phyloP scores from a whole-genome alignment of 2,329 filamentous ascomycete species.

The Stagonosporopsis rhizophila region DNA sequence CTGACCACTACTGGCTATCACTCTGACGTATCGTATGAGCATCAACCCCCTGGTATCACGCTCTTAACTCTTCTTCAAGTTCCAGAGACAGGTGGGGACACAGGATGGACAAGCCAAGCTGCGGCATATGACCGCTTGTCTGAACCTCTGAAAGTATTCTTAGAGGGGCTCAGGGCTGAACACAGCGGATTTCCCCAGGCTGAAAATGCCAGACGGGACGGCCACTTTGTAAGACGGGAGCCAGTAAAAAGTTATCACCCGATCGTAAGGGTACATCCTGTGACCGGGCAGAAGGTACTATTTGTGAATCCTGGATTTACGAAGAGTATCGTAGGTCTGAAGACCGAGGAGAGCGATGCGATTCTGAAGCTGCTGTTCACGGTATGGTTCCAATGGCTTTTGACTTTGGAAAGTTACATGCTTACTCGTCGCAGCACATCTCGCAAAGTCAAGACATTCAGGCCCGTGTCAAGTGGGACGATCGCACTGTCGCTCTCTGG shows the following conservation, averaged over 20 bases:
- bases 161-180: slow-evolving; percentile 73
- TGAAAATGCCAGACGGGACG: slow-evolving; percentile 60
- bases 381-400: slow-evolving; percentile 3
- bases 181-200: slow-evolving; percentile 81
- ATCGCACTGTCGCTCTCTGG: slow-evolving; percentile 80
- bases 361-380: slow-evolving; percentile 76
- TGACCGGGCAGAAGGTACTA: slow-evolving; percentile 79
- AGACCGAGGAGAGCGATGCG: slow-evolving; percentile 78
- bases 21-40: slow-evolving; percentile 58
- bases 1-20: slow-evolving; percentile 58
- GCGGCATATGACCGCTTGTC: slow-evolving; percentile 53
- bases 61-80: slow-evolving; percentile 58
- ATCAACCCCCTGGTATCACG: slow-evolving; percentile 57
- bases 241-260: slow-evolving; percentile 34
- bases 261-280: slow-evolving; percentile 77
- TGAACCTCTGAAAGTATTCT: slow-evolving; percentile 24
- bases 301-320: slow-evolving; percentile 85
- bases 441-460: slow-evolving; percentile 74
- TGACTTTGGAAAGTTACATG: slow-evolving; percentile 34
- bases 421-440: slow-evolving; percentile 63
- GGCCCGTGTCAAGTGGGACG: slow-evolving; percentile 74
- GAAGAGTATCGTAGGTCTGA: slow-evolving; percentile 77
- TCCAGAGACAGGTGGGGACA: slow-evolving; percentile 59
- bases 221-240: slow-evolving; percentile 44
- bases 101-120: slow-evolving; percentile 55